Evolutionary conservation across 257 asterid genomes (phyloP), one percentile per base, ranked within the genome.

Genomic region (Penstemon barbatus): DNA sequence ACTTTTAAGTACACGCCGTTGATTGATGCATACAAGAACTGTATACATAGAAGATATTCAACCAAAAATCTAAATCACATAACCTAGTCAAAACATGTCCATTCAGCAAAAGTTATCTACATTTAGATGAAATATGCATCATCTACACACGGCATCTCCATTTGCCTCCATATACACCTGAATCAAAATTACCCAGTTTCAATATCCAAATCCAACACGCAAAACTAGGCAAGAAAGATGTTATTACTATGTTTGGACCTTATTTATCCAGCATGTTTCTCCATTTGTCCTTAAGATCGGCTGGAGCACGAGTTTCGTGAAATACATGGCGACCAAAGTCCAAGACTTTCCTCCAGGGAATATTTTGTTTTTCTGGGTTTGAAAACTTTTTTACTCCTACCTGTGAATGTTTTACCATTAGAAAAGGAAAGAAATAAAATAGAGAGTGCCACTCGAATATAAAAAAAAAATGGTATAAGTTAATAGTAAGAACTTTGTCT

Each of bases 281-380:
- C 91, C 94, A 86, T 76, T 87, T 90, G 68, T 86, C 89, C 87
- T 74, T 87, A 40, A 90, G 91, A 77, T 87, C 87, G 54, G 5
- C 8, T 45, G 97, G 91, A 42, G 76, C 74, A 66, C 95, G 95
- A 45, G 85, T 79, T 39, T 33, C 49, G 71, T 87, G 75, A 72
- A 90, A 87, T 65, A 78, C 81, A 18, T 66, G 73, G 33, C 66
- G 75, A 50, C 89, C 88, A 37, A 74, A 66, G 11, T 80, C 82
- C 80, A 87, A 72, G 69, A 90, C 78, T 74, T 81, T 80, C 70
- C 69, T 86, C 96, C 96, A 87, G 7, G 96, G 89, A 19, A 80
- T 37, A 40, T 77, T 83, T 66, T 53, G 70, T 74, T 57, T 77
- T 36, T 48, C 63, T 3, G 70, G 54, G 5, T 54, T 10, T 38